phyloP scores from a whole-genome alignment of 2,329 filamentous ascomycete species.

The Cladophialophora exuberans region DNA sequence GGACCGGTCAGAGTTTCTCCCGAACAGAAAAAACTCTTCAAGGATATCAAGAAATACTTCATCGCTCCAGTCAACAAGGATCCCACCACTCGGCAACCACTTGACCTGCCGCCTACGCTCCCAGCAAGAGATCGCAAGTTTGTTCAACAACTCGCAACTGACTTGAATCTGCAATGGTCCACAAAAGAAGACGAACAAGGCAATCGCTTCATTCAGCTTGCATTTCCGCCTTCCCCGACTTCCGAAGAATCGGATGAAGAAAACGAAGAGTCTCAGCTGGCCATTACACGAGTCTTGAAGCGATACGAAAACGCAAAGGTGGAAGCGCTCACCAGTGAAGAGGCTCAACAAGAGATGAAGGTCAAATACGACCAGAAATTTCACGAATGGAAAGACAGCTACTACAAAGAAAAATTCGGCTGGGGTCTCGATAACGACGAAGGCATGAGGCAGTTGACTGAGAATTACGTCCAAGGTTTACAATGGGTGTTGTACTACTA shows the following conservation, averaged over 20 bases:
- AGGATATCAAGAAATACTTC: conserved; percentile 80
- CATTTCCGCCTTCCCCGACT: conserved; percentile 51
- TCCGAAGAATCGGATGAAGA: conserved; percentile 68
- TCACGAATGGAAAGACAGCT: conserved; percentile 87
- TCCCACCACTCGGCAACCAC: conserved; percentile 50
- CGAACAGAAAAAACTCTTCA: conserved; percentile 79
- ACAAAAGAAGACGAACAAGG: conserved; percentile 67
- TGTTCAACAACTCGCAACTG: conserved; percentile 80
- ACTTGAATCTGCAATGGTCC: conserved; percentile 67
- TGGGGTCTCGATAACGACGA: conserved; percentile 82
- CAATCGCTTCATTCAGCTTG: conserved; percentile 67
- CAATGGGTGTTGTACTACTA: conserved; percentile 99
- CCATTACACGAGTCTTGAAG: conserved; percentile 81
- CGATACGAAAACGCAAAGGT: conserved; percentile 89
- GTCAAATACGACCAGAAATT: conserved; percentile 91
- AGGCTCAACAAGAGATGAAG: conserved; percentile 77
- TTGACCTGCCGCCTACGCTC: conserved; percentile 74
- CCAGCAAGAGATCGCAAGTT: conserved; percentile 90
- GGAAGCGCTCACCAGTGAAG: conserved; percentile 75
- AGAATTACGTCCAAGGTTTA: conserved; percentile 96
- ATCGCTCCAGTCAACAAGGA: conserved; percentile 64
- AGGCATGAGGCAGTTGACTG: conserved; percentile 78
- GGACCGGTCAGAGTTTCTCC: conserved; percentile 70
- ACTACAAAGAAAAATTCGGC: conserved; percentile 88
- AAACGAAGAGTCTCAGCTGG: conserved; percentile 81